These are phyloP conservation scores for Tephrocybe rancida DNA, from an alignment of 768 basidiomycete genomes.

Conservation along the genomic window DNA sequence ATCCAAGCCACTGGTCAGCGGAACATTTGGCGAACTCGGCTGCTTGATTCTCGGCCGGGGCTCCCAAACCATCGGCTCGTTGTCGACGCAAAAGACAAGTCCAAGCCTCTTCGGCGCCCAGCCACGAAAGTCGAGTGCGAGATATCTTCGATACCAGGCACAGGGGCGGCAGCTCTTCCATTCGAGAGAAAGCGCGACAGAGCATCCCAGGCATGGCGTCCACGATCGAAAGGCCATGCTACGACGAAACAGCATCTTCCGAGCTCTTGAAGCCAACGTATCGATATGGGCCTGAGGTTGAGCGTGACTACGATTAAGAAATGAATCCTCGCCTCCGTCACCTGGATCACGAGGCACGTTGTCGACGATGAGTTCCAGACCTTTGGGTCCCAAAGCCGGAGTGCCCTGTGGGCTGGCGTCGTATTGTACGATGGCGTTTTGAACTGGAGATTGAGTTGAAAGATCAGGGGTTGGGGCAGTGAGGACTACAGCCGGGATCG, in stretches of 20 bases:
- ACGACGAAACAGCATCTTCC: slow-evolving; percentile 6
- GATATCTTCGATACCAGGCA: not conserved
- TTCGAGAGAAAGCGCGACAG: slow-evolving; percentile 9
- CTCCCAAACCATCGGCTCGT: slow-evolving; percentile 10
- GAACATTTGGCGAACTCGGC: not conserved
- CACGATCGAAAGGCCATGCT: not conserved
- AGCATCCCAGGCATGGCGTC: slow-evolving; percentile 9
- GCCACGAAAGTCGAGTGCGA: not conserved
- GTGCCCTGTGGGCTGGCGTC: not conserved
- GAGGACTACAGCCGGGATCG: slow-evolving; percentile 13
- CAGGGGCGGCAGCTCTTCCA: not conserved
- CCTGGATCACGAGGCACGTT: not conserved
- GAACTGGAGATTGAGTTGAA: not conserved
- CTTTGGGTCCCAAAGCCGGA: not conserved
- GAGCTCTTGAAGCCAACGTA: not conserved
- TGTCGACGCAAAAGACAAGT: slow-evolving; percentile 5
- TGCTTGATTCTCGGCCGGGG: not conserved
- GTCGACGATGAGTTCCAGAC: slow-evolving; percentile 7
- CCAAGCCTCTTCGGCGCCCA: slow-evolving; percentile 11
- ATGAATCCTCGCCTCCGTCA: not conserved
- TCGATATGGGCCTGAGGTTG: not conserved
- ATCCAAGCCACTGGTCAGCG: not conserved
- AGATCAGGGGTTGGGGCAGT: slow-evolving; percentile 17
- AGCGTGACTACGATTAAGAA: not conserved
- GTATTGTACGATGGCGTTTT: not conserved